phyloP scores from a whole-genome alignment of 306 rosid species.

The Dalbergia cultrata region DNA sequence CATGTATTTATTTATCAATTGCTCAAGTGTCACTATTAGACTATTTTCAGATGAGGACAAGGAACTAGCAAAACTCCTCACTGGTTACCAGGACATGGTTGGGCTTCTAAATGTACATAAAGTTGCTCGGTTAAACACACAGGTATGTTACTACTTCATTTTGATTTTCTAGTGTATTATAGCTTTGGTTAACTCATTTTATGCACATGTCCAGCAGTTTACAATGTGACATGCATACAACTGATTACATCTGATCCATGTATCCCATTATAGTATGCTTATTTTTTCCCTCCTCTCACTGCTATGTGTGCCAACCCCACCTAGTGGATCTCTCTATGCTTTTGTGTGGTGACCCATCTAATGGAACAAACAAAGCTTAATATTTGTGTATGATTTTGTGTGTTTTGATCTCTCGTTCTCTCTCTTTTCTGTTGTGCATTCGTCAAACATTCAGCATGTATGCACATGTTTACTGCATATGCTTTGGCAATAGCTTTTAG shows the following conservation, averaged over 20 bases:
- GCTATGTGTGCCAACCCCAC: too few relatives aligned
- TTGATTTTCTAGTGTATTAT: not conserved
- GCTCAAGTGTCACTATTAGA: conserved; percentile 33
- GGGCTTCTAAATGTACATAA: conserved; percentile 83
- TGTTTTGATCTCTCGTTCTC: not conserved
- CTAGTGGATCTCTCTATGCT: too few relatives aligned
- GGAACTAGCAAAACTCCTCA: conserved; percentile 87
- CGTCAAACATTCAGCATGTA: not conserved
- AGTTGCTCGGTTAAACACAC: conserved; percentile 82
- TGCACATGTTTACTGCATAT: not conserved
- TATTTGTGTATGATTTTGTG: not conserved
- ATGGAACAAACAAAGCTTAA: too few relatives aligned
- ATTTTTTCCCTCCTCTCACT: not conserved
- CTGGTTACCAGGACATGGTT: conserved; percentile 94
- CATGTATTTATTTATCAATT: conserved; percentile 3
- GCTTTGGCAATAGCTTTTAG: conserved; percentile 8
- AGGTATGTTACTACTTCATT: conserved; percentile 58
- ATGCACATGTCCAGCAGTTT: not conserved
- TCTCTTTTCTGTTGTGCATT: not conserved
- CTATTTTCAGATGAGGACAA: conserved; percentile 77
- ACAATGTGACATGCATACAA: conserved; percentile 14
- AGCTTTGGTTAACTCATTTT: not conserved
- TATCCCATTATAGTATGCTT: conserved; percentile 1
- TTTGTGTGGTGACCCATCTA: too few relatives aligned
- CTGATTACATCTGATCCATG: not conserved